Evolutionary conservation across 371 early-diverging fungal species (phyloP).

Genomic region (Actinomucor elegans): DNA sequence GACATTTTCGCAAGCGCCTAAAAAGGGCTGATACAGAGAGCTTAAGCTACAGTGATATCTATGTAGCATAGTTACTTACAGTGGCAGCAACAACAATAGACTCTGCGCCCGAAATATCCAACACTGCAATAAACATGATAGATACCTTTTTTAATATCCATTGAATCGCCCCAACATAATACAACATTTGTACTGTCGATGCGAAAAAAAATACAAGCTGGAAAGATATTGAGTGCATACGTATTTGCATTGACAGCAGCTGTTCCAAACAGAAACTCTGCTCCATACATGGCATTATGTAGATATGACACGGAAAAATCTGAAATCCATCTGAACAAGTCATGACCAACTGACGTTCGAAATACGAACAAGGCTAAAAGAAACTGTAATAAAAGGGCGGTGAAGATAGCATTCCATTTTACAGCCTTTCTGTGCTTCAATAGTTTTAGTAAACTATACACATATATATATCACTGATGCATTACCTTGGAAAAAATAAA

Average conservation of each 20-base stretch:
- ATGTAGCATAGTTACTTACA: constrained; percentile 7
- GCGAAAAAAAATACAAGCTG: constrained; percentile 85
- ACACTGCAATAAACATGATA: constrained; percentile 60
- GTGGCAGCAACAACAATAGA: constrained; percentile 83
- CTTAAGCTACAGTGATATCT: background rate
- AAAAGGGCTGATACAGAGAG: constrained; percentile 25
- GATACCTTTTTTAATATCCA: constrained; percentile 73
- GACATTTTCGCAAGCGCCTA: constrained; percentile 83
- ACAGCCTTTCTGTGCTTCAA: constrained; percentile 63
- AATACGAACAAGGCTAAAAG: constrained; percentile 79
- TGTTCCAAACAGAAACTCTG: constrained; percentile 68
- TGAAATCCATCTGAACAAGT: constrained; percentile 75
- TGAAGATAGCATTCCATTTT: constrained; percentile 71
- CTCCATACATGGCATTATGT: constrained; percentile 58
- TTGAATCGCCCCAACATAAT: constrained; percentile 82
- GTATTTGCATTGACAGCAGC: constrained; percentile 24
- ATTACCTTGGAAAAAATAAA: constrained; percentile 55
- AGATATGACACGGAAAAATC: constrained; percentile 60
- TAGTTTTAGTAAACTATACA: background rate
- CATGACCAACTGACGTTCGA: constrained; percentile 66
- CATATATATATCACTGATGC: background rate
- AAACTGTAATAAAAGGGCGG: constrained; percentile 74
- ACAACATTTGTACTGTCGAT: constrained; percentile 76
- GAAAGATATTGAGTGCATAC: constrained; percentile 72
- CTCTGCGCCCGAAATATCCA: constrained; percentile 83